Evolutionary conservation across 1,284 basidiomycete species (phyloP).

Genomic region (Coniophora puteana): DNA sequence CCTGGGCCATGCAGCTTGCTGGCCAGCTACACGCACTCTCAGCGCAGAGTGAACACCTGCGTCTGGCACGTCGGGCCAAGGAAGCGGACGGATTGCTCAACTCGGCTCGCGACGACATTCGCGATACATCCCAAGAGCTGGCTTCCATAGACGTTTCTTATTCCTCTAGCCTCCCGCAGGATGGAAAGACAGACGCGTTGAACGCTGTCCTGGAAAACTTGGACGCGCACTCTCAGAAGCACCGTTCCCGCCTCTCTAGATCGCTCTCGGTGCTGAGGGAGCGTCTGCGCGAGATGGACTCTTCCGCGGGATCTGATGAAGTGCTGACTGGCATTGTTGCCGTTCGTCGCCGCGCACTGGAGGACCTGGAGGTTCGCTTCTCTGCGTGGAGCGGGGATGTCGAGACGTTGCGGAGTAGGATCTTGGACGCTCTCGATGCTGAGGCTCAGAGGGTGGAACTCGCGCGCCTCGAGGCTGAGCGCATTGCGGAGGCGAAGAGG

Average conservation of each 20-base stretch:
- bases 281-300: conserved; percentile 48
- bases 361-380: conserved; percentile 47
- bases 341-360: conserved; percentile 42
- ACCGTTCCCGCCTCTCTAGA: conserved; percentile 38
- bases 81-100: conserved; percentile 45
- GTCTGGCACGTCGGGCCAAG: conserved; percentile 49
- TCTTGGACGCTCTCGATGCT: conserved; percentile 31
- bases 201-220: conserved; percentile 31
- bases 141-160: conserved; percentile 30
- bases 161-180: conserved; percentile 19
- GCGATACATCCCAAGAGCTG: conserved; percentile 35
- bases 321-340: conserved; percentile 39
- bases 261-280: conserved; percentile 51
- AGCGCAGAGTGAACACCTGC: conserved; percentile 44
- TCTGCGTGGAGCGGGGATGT: conserved; percentile 45
- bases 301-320: conserved; percentile 36
- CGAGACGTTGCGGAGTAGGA: conserved; percentile 32
- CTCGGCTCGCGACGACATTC: conserved; percentile 34
- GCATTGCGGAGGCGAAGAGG: conserved; percentile 26
- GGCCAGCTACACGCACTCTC: conserved; percentile 49
- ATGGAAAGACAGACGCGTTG: conserved; percentile 30
- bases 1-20: conserved; percentile 57
- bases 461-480: conserved; percentile 17
- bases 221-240: conserved; percentile 30
- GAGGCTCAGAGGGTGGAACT: conserved; percentile 33